Conservation (phyloP, 2,329 filamentous ascomycete genomes). For the Fusarium liriodendri region DNA sequence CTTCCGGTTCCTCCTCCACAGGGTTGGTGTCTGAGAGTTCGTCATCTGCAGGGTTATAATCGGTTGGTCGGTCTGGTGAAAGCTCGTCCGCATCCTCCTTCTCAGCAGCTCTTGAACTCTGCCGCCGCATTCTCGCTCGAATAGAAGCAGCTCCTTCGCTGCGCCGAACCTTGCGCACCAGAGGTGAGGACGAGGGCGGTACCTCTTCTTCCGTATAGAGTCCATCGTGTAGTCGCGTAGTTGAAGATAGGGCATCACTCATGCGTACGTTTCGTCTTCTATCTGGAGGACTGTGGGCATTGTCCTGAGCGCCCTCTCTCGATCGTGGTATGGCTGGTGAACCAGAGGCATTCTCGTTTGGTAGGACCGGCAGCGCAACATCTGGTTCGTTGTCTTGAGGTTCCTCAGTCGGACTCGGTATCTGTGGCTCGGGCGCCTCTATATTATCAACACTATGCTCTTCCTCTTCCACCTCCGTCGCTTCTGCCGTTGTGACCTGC, state of each 20-base stretch:
- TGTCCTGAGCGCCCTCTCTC: slow-evolving; percentile 24
- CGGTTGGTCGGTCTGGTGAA: slow-evolving; percentile 45
- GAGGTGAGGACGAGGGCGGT: slow-evolving; percentile 54
- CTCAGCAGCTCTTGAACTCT: slow-evolving; percentile 32
- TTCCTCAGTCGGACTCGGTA: slow-evolving; percentile 24
- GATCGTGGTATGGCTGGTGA: slow-evolving; percentile 24
- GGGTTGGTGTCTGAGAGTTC: slow-evolving; percentile 22
- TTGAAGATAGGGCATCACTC: slow-evolving; percentile 52
- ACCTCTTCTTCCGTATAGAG: slow-evolving; percentile 47
- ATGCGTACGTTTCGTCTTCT: slow-evolving; percentile 55
- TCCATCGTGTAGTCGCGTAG: slow-evolving; percentile 56
- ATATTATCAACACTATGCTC: background rate
- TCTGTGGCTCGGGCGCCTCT: slow-evolving; percentile 5
- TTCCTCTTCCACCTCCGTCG: slow-evolving; percentile 14
- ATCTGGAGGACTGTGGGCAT: slow-evolving; percentile 62
- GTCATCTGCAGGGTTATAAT: slow-evolving; percentile 10
- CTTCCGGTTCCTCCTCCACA: slow-evolving; percentile 10
- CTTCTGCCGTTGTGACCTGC: slow-evolving; percentile 14
- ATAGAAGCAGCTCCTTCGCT: slow-evolving; percentile 48
- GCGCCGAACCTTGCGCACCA: slow-evolving; percentile 55
- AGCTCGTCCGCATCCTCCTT: slow-evolving; percentile 47
- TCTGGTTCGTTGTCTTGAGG: slow-evolving; percentile 18
- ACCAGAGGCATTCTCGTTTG: slow-evolving; percentile 12
- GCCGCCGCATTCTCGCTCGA: slow-evolving; percentile 44
- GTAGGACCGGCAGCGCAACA: slow-evolving; percentile 38